These are phyloP conservation scores for Coemansia sp. DNA, from an alignment of 192 early-diverging fungal genomes.

Conservation along the genomic window DNA sequence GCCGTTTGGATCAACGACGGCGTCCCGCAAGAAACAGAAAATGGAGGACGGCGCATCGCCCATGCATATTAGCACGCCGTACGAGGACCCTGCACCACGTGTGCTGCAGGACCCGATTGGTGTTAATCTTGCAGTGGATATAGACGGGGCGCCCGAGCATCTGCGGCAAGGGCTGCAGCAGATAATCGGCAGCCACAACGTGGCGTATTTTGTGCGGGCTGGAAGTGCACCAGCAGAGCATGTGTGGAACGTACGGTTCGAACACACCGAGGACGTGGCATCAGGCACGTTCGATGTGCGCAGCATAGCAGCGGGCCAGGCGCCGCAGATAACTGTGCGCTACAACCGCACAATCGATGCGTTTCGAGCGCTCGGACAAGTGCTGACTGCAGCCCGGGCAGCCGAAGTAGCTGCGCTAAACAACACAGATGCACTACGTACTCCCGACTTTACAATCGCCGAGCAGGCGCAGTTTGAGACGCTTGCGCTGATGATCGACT, in stretches of 20 bases:
- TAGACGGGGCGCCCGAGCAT: slow-evolving; percentile 29
- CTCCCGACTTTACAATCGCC: slow-evolving; percentile 47
- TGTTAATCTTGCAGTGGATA: slow-evolving; percentile 28
- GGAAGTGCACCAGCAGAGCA: not conserved
- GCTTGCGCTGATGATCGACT: slow-evolving; percentile 81
- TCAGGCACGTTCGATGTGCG: slow-evolving; percentile 23
- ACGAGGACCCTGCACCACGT: slow-evolving; percentile 12
- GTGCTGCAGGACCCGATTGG: slow-evolving; percentile 29
- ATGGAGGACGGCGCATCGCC: slow-evolving; percentile 34
- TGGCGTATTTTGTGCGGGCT: slow-evolving; percentile 27
- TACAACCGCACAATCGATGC: slow-evolving; percentile 52
- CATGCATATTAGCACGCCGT: slow-evolving; percentile 43
- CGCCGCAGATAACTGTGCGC: slow-evolving; percentile 16
- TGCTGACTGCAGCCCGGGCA: slow-evolving; percentile 60
- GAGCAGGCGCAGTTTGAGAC: slow-evolving; percentile 73
- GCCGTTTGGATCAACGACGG: slow-evolving; percentile 39
- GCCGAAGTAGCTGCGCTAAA: slow-evolving; percentile 31
- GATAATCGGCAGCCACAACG: slow-evolving; percentile 32
- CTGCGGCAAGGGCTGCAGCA: slow-evolving; percentile 35
- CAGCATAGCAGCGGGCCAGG: not conserved
- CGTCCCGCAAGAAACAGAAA: slow-evolving; percentile 26
- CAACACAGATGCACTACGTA: slow-evolving; percentile 15
- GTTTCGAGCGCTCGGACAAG: slow-evolving; percentile 71
- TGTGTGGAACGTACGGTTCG: slow-evolving; percentile 42
- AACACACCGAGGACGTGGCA: slow-evolving; percentile 14